phyloP scores from a whole-genome alignment of 1,284 basidiomycete genomes.

The Apiotrichum laibachii region DNA sequence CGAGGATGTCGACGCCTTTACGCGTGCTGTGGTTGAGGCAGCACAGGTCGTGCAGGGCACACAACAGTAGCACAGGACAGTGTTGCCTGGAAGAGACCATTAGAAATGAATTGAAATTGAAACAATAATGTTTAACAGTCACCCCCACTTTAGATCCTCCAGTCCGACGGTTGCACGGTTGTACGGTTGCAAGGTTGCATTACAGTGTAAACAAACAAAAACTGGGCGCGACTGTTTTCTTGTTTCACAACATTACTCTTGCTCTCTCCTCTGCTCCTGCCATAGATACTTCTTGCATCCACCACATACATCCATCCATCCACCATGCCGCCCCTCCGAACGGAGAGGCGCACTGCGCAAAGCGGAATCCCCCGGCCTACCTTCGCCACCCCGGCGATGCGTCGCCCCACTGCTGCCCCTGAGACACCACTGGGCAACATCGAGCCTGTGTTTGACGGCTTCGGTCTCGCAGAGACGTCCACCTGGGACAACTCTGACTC shows the following conservation, averaged over 20 bases:
- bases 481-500: constrained; percentile 1
- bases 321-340: background rate
- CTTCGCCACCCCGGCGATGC: background rate
- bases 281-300: background rate
- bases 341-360: background rate
- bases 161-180: too few relatives aligned
- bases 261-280: background rate
- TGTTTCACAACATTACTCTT: background rate
- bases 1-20: constrained; percentile 18
- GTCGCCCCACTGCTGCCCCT: background rate
- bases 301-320: too few relatives aligned
- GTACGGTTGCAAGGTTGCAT: background rate
- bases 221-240: background rate
- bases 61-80: too few relatives aligned
- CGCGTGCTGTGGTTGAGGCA: constrained; percentile 1
- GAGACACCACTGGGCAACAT: constrained; percentile 19
- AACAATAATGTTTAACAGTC: too few relatives aligned
- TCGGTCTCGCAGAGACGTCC: constrained; percentile 13
- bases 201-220: background rate
- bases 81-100: too few relatives aligned
- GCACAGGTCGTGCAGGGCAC: background rate
- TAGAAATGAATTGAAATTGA: too few relatives aligned
- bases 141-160: too few relatives aligned
- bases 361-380: constrained; percentile 1
- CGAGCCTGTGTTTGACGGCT: constrained; percentile 17